Conservation (phyloP, 2,329 filamentous ascomycete species). For the Aspergillus vadensis region DNA sequence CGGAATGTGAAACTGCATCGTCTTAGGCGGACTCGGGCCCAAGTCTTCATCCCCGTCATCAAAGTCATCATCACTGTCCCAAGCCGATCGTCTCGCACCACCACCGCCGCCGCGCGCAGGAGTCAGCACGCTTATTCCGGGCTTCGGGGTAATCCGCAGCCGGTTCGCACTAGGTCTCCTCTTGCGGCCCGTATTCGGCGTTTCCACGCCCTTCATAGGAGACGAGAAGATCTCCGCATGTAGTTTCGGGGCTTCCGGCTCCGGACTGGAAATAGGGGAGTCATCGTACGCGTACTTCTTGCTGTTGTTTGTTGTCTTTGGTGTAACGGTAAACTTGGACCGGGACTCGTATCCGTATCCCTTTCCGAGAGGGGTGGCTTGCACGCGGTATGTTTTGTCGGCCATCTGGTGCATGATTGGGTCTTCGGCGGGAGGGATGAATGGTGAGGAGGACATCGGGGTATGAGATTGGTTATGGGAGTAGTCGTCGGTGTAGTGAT, state of each 20-base stretch:
- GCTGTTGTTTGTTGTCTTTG: slow-evolving; percentile 30
- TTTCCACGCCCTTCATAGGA: slow-evolving; percentile 54
- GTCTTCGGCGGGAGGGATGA: slow-evolving; percentile 62
- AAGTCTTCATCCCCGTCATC: slow-evolving; percentile 56
- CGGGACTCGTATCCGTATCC: slow-evolving; percentile 34
- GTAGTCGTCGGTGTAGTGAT: slow-evolving; percentile 20
- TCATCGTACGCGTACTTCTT: slow-evolving; percentile 34
- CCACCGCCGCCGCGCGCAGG: slow-evolving; percentile 53
- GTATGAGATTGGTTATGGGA: slow-evolving; percentile 58
- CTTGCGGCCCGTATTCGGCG: slow-evolving; percentile 46
- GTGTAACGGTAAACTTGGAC: slow-evolving; percentile 38
- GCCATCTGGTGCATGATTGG: slow-evolving; percentile 87
- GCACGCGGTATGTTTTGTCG: slow-evolving; percentile 92
- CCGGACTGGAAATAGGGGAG: slow-evolving; percentile 71
- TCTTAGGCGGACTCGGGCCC: slow-evolving; percentile 86
- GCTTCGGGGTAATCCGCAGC: slow-evolving; percentile 59
- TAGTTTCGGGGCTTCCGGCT: slow-evolving; percentile 77
- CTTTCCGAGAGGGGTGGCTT: slow-evolving; percentile 79
- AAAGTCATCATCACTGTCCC: slow-evolving; percentile 73
- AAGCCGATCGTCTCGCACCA: slow-evolving; percentile 49
- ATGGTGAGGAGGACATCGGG: slow-evolving; percentile 56
- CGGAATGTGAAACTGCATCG: slow-evolving; percentile 56
- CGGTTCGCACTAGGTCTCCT: slow-evolving; percentile 42
- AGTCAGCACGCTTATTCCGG: slow-evolving; percentile 83
- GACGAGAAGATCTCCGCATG: slow-evolving; percentile 84